phyloP scores from a whole-genome alignment of 176 grass and related monocot species.

The Phragmites australis region DNA sequence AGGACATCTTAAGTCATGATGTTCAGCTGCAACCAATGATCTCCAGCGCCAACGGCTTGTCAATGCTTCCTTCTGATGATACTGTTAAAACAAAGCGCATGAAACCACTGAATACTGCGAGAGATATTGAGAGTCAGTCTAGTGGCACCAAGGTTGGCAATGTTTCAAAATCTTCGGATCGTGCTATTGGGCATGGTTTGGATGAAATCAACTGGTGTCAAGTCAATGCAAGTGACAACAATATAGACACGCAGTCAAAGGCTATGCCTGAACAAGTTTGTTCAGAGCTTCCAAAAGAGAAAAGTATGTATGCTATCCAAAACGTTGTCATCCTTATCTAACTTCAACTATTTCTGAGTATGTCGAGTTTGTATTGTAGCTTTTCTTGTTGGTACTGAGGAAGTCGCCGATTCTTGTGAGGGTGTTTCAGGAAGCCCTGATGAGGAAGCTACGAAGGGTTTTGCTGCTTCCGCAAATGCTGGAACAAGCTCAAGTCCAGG shows the following conservation, averaged over 20 bases:
- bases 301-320: slow-evolving; percentile 59
- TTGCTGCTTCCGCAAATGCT: slow-evolving; percentile 29
- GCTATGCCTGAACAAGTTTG: slow-evolving; percentile 29
- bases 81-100: neutral
- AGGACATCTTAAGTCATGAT: slow-evolving; percentile 30
- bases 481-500: slow-evolving; percentile 24
- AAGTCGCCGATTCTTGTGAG: slow-evolving; percentile 14
- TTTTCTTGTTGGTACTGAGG: slow-evolving; percentile 48
- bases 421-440: slow-evolving; percentile 36
- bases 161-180: slow-evolving; percentile 32
- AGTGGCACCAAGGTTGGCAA: neutral
- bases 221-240: slow-evolving; percentile 23
- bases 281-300: slow-evolving; percentile 47
- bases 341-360: slow-evolving; percentile 42
- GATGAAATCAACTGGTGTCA: slow-evolving; percentile 46
- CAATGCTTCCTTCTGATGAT: slow-evolving; percentile 12
- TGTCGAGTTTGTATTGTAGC: slow-evolving; percentile 37
- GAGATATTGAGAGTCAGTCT: neutral
- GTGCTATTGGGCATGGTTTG: slow-evolving; percentile 40
- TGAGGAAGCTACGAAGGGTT: slow-evolving; percentile 25
- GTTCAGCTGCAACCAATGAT: slow-evolving; percentile 34
- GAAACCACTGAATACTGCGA: slow-evolving; percentile 25
- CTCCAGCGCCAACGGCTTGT: neutral
- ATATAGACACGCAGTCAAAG: neutral
- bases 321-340: slow-evolving; percentile 36